A percentile compares a stretch with the other conserved stretches of the same genome.
Conservation (phyloP, 2,329 filamentous ascomycete species). For the Setomelanomma holmii region DNA sequence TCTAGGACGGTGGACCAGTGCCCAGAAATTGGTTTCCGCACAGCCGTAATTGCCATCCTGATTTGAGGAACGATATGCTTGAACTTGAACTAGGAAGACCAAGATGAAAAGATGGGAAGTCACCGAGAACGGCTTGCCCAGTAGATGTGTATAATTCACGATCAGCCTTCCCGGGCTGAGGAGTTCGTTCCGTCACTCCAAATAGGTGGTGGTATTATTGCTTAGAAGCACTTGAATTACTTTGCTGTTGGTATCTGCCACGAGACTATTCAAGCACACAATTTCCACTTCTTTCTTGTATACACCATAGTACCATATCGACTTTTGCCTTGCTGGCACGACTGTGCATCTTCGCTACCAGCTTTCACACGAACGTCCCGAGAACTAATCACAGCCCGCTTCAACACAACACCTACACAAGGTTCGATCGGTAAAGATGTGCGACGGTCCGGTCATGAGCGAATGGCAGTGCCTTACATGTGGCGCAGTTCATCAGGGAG, state of each 20-base stretch:
- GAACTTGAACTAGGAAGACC: neutral
- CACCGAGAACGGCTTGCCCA: neutral
- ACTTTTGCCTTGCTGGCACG: no score
- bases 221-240: no score
- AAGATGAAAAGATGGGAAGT: neutral
- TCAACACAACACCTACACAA: neutral
- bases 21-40: neutral
- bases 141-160: neutral
- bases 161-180: neutral
- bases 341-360: neutral
- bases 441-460: neutral
- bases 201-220: no score
- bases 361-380: neutral
- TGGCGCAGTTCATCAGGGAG: neutral
- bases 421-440: neutral
- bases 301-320: no score
- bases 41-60: neutral
- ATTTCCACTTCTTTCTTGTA: no score
- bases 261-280: no score
- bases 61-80: neutral
- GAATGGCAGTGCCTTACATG: neutral
- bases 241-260: no score
- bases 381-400: neutral
- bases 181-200: no score
- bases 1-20: neutral